Evolutionary conservation across 2,329 filamentous ascomycete genomes (phyloP), one percentile per base, ranked within the genome.

Genomic region (Tolypocladium endophyticum): DNA sequence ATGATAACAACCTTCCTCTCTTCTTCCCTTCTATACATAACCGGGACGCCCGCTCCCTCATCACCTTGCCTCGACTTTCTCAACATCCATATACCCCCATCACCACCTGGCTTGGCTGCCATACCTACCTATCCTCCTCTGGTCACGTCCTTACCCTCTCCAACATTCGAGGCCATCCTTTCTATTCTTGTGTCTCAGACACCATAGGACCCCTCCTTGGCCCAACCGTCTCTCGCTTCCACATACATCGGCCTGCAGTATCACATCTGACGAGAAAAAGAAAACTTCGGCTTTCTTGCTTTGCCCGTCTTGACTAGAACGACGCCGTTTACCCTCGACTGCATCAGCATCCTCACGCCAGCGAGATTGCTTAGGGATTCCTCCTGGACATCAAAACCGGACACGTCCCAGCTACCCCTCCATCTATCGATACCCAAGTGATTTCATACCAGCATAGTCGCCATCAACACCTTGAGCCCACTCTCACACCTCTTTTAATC

Each of bases 141-240:
- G 20, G 14, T 23, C 6, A 14, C 25, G 39, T 8, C 18, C 25
- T 45, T 36, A n/a, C 14, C 38, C 56, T 39, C 54, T 23, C 52
- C 18, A 56, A 50, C 55, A 23, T 41, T 52, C 41, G 43, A 56
- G 50, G 45, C 43, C 50, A 23, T 45, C 45, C 38, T 23, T 23
- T 39, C 25, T 58, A 45, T 30, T 47, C 55, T 59, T 25, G 36
- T 60, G 59, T 61, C 58, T 61, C 58, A 59, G 58, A 61, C 58
- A 59, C 39, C 36, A 39, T 20, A 23, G 1, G 18, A 55, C 45
- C 47, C 57, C 59, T 58, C 52, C 52, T 54, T 55, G 47, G 28
- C 20, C n/a, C 56, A 23, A 38, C 41, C 39, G 47, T 39, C 54
- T 57, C 23, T 57, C 58, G 55, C 45, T 59, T 35, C 45, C 45